Conservation (phyloP, 1,284 basidiomycete species). For the Hortiboletus rubellus region DNA sequence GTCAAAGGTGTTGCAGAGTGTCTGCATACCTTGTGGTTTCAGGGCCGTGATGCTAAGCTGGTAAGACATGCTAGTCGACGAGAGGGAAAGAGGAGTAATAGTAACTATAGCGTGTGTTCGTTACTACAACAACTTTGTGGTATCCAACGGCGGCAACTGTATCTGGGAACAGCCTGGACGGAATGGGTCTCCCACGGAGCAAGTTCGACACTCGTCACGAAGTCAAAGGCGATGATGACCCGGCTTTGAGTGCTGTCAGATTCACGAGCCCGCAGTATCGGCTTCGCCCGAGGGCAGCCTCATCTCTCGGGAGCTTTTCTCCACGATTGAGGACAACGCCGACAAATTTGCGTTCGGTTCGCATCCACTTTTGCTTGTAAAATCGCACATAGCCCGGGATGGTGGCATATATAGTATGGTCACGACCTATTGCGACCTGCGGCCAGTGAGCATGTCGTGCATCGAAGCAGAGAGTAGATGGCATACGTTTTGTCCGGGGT, state of each 20-base stretch:
- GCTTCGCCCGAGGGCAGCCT: conserved; percentile 68
- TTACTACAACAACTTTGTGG: conserved; percentile 18
- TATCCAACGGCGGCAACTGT: conserved; percentile 2
- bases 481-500: conserved; percentile 87
- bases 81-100: neutral
- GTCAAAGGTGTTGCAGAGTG: neutral
- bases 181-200: neutral
- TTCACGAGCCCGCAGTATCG: conserved; percentile 75
- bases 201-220: conserved; percentile 5
- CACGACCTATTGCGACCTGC: conserved; percentile 86
- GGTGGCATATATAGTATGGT: conserved; percentile 89
- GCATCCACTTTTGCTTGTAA: conserved; percentile 75
- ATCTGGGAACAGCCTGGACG: neutral
- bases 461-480: conserved; percentile 7
- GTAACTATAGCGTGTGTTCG: conserved; percentile 21
- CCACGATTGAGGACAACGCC: conserved; percentile 79
- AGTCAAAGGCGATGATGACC: conserved; percentile 4
- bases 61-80: conserved; percentile 33
- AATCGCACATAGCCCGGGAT: conserved; percentile 91
- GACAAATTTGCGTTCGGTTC: conserved; percentile 73
- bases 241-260: conserved; percentile 34
- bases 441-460: conserved; percentile 14
- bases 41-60: conserved; percentile 47
- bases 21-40: conserved; percentile 43
- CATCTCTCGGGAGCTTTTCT: conserved; percentile 83